Evolutionary conservation across 2,329 filamentous ascomycete species (phyloP), one percentile per base, ranked within the genome.

Genomic region (Epichloe festucae): DNA sequence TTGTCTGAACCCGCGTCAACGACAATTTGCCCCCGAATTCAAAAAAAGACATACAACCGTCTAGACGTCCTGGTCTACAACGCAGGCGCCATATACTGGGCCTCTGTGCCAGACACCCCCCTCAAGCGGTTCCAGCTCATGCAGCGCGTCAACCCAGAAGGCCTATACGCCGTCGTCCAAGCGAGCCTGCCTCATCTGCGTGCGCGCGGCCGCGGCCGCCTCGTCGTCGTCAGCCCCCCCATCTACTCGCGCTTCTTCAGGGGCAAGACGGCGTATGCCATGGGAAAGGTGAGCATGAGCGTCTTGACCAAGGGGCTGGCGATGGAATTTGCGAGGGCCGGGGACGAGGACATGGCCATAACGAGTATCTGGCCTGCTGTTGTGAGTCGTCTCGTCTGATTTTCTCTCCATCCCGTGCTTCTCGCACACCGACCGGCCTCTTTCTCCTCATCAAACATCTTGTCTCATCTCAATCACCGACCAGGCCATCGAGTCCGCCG

Each of bases 231-330:
- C 51, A 86, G 82, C 61, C 89, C 89, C 23, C 88, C 88, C 2
- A 90, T 94, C 52, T 94, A 94, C 67, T 85, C 80, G 56, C 76
- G 89, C 34, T 94, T 94, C 67, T 90, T 93, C 65, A 71, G 85
- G 21, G 89, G 88, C 11, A 94, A 94, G 75, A 87, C 87, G 1
- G 87, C 85, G 14, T 94, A 94, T 68, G 87, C 89, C 2, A 74
- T 81, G 67, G 81, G 82, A 2, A 93, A 93, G 63, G 77, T 91
- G 3, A 86, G 75, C 44, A 94, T 94, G 88, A 85, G 79, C 59
- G 85, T 91, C 3, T 64, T 94, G 44, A 88, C 85, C 0, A 87
- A 88, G 63, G 89, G 88, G 0, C 70, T 94, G 14, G 87, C 85
- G 0, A 88, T 93, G 84, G 89, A 94, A 59, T 87, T 86, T 62